These are phyloP conservation scores for Ophiognomonia clavigignenti-juglandacearum DNA, from an alignment of 2,329 filamentous ascomycete species.

Conservation along the genomic window DNA sequence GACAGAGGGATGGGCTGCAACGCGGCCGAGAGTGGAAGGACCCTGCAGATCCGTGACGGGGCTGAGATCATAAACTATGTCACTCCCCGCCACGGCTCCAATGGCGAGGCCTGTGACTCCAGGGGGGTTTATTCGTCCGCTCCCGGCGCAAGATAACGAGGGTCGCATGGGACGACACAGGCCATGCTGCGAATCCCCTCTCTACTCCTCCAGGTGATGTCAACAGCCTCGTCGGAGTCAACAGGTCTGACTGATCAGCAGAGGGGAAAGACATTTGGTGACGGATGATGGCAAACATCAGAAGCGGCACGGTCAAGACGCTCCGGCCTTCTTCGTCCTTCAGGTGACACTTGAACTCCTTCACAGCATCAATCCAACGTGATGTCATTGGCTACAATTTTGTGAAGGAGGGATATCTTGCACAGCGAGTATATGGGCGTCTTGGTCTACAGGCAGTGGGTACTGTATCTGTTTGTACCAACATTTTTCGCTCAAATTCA, in stretches of 20 bases:
- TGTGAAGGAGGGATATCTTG: slow-evolving; percentile 7
- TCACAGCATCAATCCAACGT: slow-evolving; percentile 18
- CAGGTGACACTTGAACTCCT: too few species aligned
- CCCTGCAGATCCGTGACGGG: slow-evolving; percentile 21
- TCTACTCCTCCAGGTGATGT: too few species aligned
- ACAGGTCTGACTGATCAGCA: too few species aligned
- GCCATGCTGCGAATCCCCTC: not conserved
- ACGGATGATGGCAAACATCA: not conserved
- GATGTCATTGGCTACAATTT: slow-evolving; percentile 24
- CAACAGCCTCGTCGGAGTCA: too few species aligned
- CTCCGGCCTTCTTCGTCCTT: slow-evolving; percentile 1
- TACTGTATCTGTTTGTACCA: too few species aligned
- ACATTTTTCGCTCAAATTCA: too few species aligned
- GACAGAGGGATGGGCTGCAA: slow-evolving; percentile 1
- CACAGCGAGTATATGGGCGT: not conserved
- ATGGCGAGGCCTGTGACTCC: slow-evolving; percentile 4
- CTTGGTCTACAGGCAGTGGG: too few species aligned
- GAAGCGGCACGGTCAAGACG: slow-evolving; percentile 15
- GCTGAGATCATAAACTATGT: slow-evolving; percentile 17
- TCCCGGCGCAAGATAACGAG: not conserved
- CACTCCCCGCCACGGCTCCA: slow-evolving; percentile 1
- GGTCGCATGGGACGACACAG: not conserved
- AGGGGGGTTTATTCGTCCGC: slow-evolving; percentile 1
- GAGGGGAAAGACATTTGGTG: not conserved
- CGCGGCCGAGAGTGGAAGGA: slow-evolving; percentile 15